Base-by-base conservation (phyloP, 306 rosid species). In the Cicer chorassanicum region DNA sequence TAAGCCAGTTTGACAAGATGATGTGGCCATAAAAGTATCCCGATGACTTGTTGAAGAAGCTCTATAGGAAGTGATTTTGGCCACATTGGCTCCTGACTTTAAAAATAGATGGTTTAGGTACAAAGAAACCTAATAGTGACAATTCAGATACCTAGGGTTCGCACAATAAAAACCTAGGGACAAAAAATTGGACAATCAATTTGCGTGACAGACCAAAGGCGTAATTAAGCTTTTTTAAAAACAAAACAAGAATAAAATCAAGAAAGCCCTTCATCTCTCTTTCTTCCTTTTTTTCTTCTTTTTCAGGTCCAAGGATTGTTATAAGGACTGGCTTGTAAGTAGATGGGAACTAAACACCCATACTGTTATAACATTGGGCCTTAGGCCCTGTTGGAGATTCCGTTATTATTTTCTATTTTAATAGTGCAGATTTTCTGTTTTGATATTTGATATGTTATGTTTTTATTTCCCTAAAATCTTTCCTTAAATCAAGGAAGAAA, bases 191-290 rank as follows among this genome's bases (percentile, higher is more conserved):
- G 14, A 56, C 38, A 56, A 4, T 19, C 7, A 10, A 19, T 21
- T 56, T 21, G 10, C 15, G 4, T 11, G 1, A 21, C 13, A 39
- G n/a, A 11, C 34, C 63, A 4, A 55, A 53, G 6, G 14, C 2
- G 42, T 2, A 66, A 66, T 66, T 12, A 19, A 24, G 40, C 1
- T 6, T 63, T 42, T 38, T 66, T 19, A 21, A 44, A 4, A 43
- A 44, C 34, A 45, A 34, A 71, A 14, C 42, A 61, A 45, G 43
- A 56, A 71, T 40, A 42, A 67, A 72, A 55, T 42, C 67, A 56
- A 41, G 36, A 55, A 56, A 15, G 50, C 66, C 65, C 65, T 56
- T 36, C 41, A 19, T 54, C 53, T 55, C 53, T 18, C 18, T 39
- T 51, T 54, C 8, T 54, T 49, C 38, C 12, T 11, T 21, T 38